Percentiles rank a stretch among this genome's conserved stretches.
phyloP scores from a whole-genome alignment of 192 early-diverging fungal species.

The Diversispora epigaea region DNA sequence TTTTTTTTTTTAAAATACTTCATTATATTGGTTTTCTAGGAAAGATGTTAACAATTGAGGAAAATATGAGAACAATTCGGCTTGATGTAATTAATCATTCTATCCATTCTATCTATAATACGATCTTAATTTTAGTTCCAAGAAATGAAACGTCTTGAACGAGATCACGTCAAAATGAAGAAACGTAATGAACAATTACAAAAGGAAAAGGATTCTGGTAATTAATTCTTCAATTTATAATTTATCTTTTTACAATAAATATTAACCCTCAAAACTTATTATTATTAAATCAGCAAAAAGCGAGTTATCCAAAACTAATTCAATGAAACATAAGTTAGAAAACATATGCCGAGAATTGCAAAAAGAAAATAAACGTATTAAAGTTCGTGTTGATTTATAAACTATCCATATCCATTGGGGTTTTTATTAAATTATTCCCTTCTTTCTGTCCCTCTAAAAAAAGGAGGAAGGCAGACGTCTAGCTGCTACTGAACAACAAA shows the following conservation, averaged over 20 bases:
- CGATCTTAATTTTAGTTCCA: constrained; percentile 46
- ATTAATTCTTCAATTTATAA: not conserved
- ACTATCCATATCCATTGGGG: too few species aligned
- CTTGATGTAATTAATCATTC: too few species aligned
- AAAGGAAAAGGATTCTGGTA: constrained; percentile 53
- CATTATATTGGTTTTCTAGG: not conserved
- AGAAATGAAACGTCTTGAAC: constrained; percentile 56
- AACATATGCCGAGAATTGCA: constrained; percentile 61
- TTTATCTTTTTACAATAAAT: not conserved
- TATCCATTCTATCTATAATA: too few species aligned
- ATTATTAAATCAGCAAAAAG: constrained; percentile 33
- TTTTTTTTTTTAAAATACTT: not conserved
- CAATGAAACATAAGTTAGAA: constrained; percentile 55
- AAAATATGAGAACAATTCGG: too few species aligned
- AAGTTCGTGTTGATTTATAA: constrained; percentile 40
- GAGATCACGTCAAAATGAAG: constrained; percentile 49
- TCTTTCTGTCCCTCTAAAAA: not conserved
- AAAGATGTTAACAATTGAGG: too few species aligned
- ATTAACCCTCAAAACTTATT: not conserved
- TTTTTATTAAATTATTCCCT: not conserved
- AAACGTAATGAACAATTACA: constrained; percentile 48
- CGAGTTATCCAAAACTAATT: constrained; percentile 35
- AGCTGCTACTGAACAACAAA: constrained; percentile 49
- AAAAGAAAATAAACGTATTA: constrained; percentile 56
- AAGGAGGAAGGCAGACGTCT: constrained; percentile 54